Evolutionary conservation across 2,329 filamentous ascomycete species (phyloP).

Genomic region (Tolypocladium cylindrosporum): DNA sequence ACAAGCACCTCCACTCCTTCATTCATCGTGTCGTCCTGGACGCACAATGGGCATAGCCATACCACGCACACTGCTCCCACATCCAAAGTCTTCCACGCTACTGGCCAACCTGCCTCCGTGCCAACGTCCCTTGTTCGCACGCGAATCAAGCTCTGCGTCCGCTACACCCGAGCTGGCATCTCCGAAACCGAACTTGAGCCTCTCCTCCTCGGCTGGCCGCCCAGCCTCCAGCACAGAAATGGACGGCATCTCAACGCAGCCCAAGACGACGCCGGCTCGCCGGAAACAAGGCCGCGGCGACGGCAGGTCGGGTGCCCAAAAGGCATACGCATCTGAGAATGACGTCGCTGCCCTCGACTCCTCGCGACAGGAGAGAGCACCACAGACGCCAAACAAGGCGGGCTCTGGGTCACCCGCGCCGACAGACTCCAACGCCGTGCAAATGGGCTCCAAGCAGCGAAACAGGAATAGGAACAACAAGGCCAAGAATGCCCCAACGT

Average conservation of each 20-base stretch:
- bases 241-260: constrained; percentile 21
- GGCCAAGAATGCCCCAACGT: constrained; percentile 20
- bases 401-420: constrained; percentile 24
- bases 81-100: not conserved
- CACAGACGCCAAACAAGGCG: constrained; percentile 38
- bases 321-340: constrained; percentile 51
- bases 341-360: constrained; percentile 27
- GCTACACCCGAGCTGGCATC: not conserved
- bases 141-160: not conserved
- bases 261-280: constrained; percentile 23
- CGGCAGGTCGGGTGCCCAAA: constrained; percentile 32
- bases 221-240: constrained; percentile 11
- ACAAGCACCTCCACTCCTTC: not conserved
- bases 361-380: constrained; percentile 21
- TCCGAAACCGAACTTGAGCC: not conserved
- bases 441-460: constrained; percentile 18
- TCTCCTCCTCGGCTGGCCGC: not conserved
- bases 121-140: not conserved
- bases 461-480: constrained; percentile 20
- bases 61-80: not conserved
- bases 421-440: constrained; percentile 10
- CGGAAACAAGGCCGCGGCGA: constrained; percentile 29
- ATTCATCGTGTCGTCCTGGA: not conserved
- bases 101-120: not conserved
- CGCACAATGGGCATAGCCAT: not conserved